Percentiles rank a stretch among this genome's conserved stretches.
Evolutionary conservation across 257 asterid species (phyloP).

Genomic region (Schizonepeta tenuifolia): DNA sequence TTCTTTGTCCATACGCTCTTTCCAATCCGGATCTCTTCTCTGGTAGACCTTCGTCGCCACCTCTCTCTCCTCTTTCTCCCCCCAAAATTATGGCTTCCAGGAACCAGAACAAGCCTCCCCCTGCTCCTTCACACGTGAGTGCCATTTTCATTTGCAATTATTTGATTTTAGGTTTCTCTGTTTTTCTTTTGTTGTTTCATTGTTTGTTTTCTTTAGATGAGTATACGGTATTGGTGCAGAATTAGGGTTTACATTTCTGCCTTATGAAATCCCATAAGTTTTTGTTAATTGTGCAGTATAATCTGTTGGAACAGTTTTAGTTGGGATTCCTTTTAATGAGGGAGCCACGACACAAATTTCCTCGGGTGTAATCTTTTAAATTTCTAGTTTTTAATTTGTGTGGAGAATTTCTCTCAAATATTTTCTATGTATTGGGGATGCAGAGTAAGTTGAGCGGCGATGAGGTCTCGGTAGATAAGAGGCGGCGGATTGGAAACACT

Average conservation of each 20-base stretch:
- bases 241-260: not conserved
- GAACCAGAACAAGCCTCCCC: slow-evolving; percentile 55
- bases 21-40: slow-evolving; percentile 8
- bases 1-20: slow-evolving; percentile 9
- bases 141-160: slow-evolving; percentile 11
- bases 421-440: not conserved
- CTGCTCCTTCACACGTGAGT: slow-evolving; percentile 41
- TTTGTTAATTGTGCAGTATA: too few species aligned
- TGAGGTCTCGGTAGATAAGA: slow-evolving; percentile 69
- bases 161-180: not conserved
- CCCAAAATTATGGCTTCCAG: slow-evolving; percentile 46
- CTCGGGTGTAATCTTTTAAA: too few species aligned
- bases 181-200: too few species aligned
- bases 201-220: not conserved
- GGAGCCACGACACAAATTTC: too few species aligned
- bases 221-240: not conserved
- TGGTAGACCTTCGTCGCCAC: not conserved
- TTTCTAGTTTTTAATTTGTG: not conserved
- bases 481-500: slow-evolving; percentile 59
- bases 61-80: slow-evolving; percentile 19
- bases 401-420: not conserved
- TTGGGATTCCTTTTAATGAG: too few species aligned
- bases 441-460: slow-evolving; percentile 61
- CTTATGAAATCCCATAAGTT: too few species aligned
- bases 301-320: too few species aligned